phyloP scores from a whole-genome alignment of 768 basidiomycete species.

The Austroboletus eburneus region DNA sequence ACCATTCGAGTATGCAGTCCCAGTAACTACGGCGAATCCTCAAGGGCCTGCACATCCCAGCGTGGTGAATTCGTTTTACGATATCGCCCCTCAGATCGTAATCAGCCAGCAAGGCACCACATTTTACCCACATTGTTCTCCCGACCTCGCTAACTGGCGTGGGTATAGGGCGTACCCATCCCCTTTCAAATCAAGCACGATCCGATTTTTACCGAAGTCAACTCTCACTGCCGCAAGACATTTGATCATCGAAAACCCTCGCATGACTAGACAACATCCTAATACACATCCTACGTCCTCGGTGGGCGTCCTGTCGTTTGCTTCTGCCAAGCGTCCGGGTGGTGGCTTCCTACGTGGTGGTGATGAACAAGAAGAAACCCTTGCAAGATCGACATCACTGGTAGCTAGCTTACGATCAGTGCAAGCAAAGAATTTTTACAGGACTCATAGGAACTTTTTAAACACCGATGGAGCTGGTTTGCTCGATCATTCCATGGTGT shows the following conservation, averaged over 20 bases:
- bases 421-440: conserved; percentile 38
- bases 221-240: conserved; percentile 33
- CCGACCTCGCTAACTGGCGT: conserved; percentile 34
- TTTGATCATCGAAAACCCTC: conserved; percentile 13
- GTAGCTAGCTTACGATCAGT: conserved; percentile 34
- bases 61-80: conserved; percentile 19
- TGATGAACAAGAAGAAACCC: conserved; percentile 42
- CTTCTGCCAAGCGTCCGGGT: conserved; percentile 41
- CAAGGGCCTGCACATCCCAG: neutral
- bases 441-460: conserved; percentile 33
- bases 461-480: conserved; percentile 37
- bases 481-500: conserved; percentile 47
- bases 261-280: conserved; percentile 9
- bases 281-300: conserved; percentile 23
- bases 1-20: conserved; percentile 15
- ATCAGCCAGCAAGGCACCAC: conserved; percentile 36
- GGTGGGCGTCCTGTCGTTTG: conserved; percentile 41
- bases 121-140: conserved; percentile 39
- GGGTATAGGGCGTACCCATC: conserved; percentile 8
- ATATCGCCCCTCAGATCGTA: conserved; percentile 35
- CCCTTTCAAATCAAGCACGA: conserved; percentile 10
- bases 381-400: conserved; percentile 40
- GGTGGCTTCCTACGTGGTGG: conserved; percentile 44
- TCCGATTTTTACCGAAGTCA: conserved; percentile 30
- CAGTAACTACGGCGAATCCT: conserved; percentile 3